Percentiles rank a stretch among this genome's conserved stretches.
Evolutionary conservation across 768 basidiomycete genomes (phyloP).

Genomic region (Kondoa subrosea): DNA sequence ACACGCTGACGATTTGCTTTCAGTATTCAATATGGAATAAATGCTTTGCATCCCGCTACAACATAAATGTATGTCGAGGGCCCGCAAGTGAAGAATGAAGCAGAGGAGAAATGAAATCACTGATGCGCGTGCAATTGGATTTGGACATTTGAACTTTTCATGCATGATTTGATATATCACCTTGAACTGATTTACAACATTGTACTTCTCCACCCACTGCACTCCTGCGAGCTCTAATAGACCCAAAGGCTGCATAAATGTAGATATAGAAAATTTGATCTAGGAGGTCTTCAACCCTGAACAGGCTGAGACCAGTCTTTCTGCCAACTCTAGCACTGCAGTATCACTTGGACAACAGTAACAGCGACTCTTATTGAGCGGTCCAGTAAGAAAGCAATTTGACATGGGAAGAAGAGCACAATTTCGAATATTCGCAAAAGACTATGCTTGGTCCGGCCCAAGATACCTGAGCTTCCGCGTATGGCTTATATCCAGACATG

Average conservation of each 20-base stretch:
- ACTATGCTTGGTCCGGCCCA: background rate
- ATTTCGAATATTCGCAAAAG: too few species aligned
- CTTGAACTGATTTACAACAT: too few species aligned
- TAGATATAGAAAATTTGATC: background rate
- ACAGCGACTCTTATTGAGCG: background rate
- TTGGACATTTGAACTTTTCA: too few species aligned
- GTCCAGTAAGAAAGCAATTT: background rate
- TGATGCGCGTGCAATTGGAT: too few species aligned
- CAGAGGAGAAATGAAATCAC: too few species aligned
- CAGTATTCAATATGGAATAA: too few species aligned
- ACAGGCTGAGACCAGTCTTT: background rate
- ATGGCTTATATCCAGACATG: background rate
- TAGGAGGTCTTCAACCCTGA: background rate
- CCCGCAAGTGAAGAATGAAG: too few species aligned
- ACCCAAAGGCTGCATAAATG: background rate
- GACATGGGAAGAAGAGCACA: background rate
- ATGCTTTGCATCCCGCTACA: too few species aligned
- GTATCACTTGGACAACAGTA: background rate
- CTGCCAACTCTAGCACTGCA: slow-evolving; percentile 1
- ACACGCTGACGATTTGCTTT: too few species aligned
- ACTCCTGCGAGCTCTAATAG: background rate
- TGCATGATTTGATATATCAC: too few species aligned
- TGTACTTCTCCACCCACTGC: background rate
- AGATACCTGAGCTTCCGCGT: background rate
- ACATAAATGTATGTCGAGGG: too few species aligned